Conservation (phyloP, 768 basidiomycete species). For the Daedaleopsis sinensis region DNA sequence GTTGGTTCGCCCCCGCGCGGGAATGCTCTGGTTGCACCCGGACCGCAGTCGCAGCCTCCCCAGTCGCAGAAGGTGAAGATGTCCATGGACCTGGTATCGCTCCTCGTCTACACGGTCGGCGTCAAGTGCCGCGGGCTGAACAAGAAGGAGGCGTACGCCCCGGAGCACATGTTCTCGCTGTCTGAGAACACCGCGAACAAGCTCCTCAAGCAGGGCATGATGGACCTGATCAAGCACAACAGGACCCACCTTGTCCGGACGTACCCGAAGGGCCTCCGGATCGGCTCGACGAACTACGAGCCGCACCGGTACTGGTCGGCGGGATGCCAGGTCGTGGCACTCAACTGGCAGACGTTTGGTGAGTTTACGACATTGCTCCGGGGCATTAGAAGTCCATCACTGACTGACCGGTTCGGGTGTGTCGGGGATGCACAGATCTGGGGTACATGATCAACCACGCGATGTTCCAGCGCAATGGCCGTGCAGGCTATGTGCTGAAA, state of each 20-base stretch:
- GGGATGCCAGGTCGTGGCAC: slow-evolving; percentile 87
- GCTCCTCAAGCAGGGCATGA: slow-evolving; percentile 66
- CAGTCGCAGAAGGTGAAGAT: slow-evolving; percentile 57
- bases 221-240: slow-evolving; percentile 85
- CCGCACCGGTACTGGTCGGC: slow-evolving; percentile 90
- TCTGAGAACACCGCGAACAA: slow-evolving; percentile 83
- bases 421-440: slow-evolving; percentile 53
- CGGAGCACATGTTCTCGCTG: slow-evolving; percentile 91
- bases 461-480: slow-evolving; percentile 93
- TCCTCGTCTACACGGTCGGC: slow-evolving; percentile 93
- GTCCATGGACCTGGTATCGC: slow-evolving; percentile 69
- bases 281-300: slow-evolving; percentile 85
- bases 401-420: background rate
- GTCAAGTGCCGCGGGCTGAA: slow-evolving; percentile 93
- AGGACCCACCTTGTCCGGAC: slow-evolving; percentile 80
- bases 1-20: slow-evolving; percentile 1
- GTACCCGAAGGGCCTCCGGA: slow-evolving; percentile 83
- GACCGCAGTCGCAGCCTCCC: slow-evolving; percentile 3
- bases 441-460: slow-evolving; percentile 93
- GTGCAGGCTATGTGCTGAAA: slow-evolving; percentile 88
- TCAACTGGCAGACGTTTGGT: slow-evolving; percentile 99
- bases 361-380: slow-evolving; percentile 32
- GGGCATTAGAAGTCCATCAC: background rate
- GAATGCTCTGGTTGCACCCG: background rate
- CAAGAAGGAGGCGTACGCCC: slow-evolving; percentile 81